Evolutionary conservation across 495 filamentous ascomycete species (phyloP).

Genomic region (Hypoxylon perforatum): DNA sequence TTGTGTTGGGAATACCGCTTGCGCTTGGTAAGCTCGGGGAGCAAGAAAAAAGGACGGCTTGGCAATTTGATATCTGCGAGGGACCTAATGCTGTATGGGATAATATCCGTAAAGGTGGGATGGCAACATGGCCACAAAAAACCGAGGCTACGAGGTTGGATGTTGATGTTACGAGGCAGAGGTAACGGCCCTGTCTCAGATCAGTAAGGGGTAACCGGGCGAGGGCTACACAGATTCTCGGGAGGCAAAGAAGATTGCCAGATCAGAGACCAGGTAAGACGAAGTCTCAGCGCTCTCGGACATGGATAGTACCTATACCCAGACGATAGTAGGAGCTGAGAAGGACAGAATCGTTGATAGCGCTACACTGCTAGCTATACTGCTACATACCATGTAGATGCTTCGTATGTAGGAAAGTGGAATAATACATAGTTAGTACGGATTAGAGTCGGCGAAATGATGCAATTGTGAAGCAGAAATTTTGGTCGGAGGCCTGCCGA

Average conservation of each 20-base stretch:
- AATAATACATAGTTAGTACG: background rate
- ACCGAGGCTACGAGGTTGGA: too few relatives aligned
- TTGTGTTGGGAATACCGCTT: slow-evolving; percentile 1
- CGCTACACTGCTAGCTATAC: too few relatives aligned
- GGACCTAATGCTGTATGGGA: background rate
- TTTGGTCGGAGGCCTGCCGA: slow-evolving; percentile 2
- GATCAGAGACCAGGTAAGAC: slow-evolving; percentile 41
- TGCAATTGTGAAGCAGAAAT: slow-evolving; percentile 14
- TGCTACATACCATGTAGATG: background rate
- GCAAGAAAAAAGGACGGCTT: slow-evolving; percentile 8
- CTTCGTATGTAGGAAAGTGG: background rate
- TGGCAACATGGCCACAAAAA: background rate
- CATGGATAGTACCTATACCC: background rate
- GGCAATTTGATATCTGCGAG: slow-evolving; percentile 9
- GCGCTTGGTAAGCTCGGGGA: slow-evolving; percentile 7
- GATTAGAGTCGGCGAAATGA: slow-evolving; percentile 9
- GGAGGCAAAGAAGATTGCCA: slow-evolving; percentile 39
- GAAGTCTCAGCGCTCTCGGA: slow-evolving; percentile 14
- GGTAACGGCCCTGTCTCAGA: slow-evolving; percentile 38
- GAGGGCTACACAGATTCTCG: slow-evolving; percentile 33
- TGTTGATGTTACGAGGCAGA: slow-evolving; percentile 6
- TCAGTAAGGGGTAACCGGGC: slow-evolving; percentile 18
- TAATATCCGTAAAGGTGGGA: slow-evolving; percentile 6
- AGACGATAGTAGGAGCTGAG: background rate
- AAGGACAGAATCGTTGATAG: background rate